Evolutionary conservation across 2,329 filamentous ascomycete genomes (phyloP).

Genomic region (Elsinoe perseae): DNA sequence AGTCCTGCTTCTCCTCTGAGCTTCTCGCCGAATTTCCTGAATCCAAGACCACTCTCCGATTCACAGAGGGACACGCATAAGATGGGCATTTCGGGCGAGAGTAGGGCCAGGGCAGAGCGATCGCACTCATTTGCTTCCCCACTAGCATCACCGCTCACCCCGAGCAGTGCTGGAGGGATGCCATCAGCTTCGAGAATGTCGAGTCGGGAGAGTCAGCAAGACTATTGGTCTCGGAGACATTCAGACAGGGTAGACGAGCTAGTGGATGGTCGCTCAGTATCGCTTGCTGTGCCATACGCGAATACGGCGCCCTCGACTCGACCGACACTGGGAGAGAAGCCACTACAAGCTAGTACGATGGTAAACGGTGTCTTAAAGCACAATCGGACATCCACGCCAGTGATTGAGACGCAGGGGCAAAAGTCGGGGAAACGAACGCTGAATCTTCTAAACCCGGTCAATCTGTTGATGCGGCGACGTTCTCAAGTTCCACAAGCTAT

Average conservation of each 20-base stretch:
- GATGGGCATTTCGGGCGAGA: neutral
- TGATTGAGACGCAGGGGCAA: constrained; percentile 15
- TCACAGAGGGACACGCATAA: neutral
- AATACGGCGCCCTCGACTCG: constrained; percentile 16
- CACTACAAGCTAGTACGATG: constrained; percentile 18
- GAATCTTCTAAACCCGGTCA: constrained; percentile 52
- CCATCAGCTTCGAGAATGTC: constrained; percentile 1
- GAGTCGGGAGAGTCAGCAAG: neutral
- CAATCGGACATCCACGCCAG: constrained; percentile 15
- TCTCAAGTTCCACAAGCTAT: constrained; percentile 36
- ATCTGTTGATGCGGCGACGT: constrained; percentile 49
- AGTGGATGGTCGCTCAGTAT: constrained; percentile 2
- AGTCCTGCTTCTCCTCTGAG: neutral
- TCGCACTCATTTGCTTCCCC: constrained; percentile 6
- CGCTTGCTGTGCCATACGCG: constrained; percentile 19
- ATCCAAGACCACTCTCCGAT: neutral
- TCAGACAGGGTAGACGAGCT: neutral
- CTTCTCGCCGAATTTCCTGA: neutral
- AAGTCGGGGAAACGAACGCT: constrained; percentile 17
- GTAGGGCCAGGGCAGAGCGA: constrained; percentile 1
- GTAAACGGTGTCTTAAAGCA: constrained; percentile 19
- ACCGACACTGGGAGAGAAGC: constrained; percentile 18
- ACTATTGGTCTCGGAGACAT: constrained; percentile 4
- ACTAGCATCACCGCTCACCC: constrained; percentile 10
- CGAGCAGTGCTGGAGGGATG: constrained; percentile 5